Percentiles rank a stretch among this genome's conserved stretches.
Conservation (phyloP, 2,329 filamentous ascomycete species). For the Ceratocystis cubensis region DNA sequence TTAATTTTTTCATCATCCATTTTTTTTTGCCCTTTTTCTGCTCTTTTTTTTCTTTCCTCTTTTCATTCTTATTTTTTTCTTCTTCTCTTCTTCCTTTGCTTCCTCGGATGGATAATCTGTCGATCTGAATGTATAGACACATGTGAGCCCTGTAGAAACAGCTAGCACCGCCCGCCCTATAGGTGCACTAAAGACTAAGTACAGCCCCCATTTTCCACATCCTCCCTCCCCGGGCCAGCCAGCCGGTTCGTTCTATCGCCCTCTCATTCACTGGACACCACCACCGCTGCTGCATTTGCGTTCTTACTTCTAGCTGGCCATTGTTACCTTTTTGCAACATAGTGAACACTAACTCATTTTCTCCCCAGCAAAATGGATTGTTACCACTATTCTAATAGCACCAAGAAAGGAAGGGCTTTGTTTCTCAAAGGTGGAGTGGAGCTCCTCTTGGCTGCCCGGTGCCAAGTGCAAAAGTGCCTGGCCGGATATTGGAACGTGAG, state of each 20-base stretch:
- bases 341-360: neutral
- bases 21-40: neutral
- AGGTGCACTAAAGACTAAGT: no score
- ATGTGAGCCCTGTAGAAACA: neutral
- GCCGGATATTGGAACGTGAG: neutral
- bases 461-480: slow-evolving; percentile 4
- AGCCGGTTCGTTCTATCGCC: no score
- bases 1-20: neutral
- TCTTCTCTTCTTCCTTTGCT: neutral
- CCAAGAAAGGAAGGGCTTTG: neutral
- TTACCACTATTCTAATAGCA: neutral
- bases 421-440: neutral
- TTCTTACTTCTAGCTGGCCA: no score
- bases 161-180: no score
- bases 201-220: no score
- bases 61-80: neutral
- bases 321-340: no score
- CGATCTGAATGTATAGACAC: slow-evolving; percentile 3
- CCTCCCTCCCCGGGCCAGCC: no score
- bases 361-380: neutral
- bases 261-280: no score
- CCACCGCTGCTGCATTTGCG: no score
- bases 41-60: neutral
- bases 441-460: neutral
- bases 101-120: neutral